Base-by-base conservation (phyloP, 352 stramenopile species). In the Phytophthora brassicae region DNA sequence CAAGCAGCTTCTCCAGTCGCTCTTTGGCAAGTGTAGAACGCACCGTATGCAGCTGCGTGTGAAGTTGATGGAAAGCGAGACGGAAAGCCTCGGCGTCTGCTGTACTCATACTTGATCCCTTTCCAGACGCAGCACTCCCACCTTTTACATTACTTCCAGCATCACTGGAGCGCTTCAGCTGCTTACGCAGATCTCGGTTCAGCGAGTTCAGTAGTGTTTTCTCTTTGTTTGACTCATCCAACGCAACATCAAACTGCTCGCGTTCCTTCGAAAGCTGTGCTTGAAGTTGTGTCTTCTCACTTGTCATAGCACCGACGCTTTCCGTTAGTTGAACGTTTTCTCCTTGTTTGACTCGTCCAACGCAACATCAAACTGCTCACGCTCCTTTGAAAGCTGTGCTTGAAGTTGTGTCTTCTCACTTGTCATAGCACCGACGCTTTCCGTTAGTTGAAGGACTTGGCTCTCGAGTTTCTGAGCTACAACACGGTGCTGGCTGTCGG, bases 261-360 rank as follows among this genome's bases (percentile, higher is more conserved):
- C 83, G 74, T 54, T 92, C 84, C 39, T 79, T 80, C 3, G 74
- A 58, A 9, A 94, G 69, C 55, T 92, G 84, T 9, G 60, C 48
- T 26, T 84, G 69, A 16, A 94, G 46, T n/a, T 80, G 72, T 1
- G 57, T 43, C 47, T 83, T 89, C 44, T 89, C 78, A 12, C 44
- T 69, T 0, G 57, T 70, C 17, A 62, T 60, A 26, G 74, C 47
- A 11, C 38, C 59, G 1, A 83, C 58, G 0, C 42, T 56, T 17
- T 91, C 79, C 1, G 58, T 79, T 22, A 94, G 48, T 12, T 80
- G 79, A 20, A 62, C 6, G 78, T 75, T 49, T 90, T 92, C 44
- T 95, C 84, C 64, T 95, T 95, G 60, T 93, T 86, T 11, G 75
- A 90, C 56, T 93, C 86, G 39, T 91, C 84, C 9, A 95, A 60